Percentiles rank a stretch among this genome's conserved stretches.
Conservation (phyloP, 2,329 filamentous ascomycete genomes). For the Moelleriella libera region DNA sequence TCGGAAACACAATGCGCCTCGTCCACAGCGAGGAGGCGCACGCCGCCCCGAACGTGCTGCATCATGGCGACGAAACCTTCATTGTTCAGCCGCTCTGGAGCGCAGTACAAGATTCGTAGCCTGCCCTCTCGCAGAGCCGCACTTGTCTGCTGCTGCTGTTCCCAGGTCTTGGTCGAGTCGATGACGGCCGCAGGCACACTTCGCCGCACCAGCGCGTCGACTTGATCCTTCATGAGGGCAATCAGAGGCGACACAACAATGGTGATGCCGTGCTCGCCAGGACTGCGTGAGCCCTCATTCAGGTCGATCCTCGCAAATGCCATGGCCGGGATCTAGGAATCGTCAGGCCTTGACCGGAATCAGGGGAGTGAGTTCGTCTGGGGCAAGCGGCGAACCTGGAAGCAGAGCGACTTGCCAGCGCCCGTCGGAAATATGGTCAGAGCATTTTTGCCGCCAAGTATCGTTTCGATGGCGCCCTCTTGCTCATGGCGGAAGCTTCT, state of each 20-base stretch:
- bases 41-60: constrained; percentile 36
- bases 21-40: constrained; percentile 42
- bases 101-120: constrained; percentile 41
- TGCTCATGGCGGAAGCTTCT: background rate
- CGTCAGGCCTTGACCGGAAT: constrained; percentile 6
- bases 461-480: constrained; percentile 23
- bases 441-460: constrained; percentile 23
- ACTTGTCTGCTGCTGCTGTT: background rate
- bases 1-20: constrained; percentile 44
- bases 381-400: constrained; percentile 20
- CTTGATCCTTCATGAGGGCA: constrained; percentile 47
- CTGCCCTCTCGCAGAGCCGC: background rate
- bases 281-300: constrained; percentile 9
- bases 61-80: constrained; percentile 43
- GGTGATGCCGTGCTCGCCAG: constrained; percentile 31
- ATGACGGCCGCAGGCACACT: constrained; percentile 38
- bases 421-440: constrained; percentile 33
- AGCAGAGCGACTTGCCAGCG: constrained; percentile 34
- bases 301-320: constrained; percentile 29
- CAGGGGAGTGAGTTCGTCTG: background rate
- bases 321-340: constrained; percentile 25
- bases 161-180: constrained; percentile 36
- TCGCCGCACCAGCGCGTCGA: constrained; percentile 34
- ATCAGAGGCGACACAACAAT: constrained; percentile 42
- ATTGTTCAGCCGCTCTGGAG: constrained; percentile 46